Percentiles rank a stretch among this genome's conserved stretches.
These are phyloP conservation scores for Acanthamoeba sp. DNA, from an alignment of 208 protist species.

Conservation along the genomic window DNA sequence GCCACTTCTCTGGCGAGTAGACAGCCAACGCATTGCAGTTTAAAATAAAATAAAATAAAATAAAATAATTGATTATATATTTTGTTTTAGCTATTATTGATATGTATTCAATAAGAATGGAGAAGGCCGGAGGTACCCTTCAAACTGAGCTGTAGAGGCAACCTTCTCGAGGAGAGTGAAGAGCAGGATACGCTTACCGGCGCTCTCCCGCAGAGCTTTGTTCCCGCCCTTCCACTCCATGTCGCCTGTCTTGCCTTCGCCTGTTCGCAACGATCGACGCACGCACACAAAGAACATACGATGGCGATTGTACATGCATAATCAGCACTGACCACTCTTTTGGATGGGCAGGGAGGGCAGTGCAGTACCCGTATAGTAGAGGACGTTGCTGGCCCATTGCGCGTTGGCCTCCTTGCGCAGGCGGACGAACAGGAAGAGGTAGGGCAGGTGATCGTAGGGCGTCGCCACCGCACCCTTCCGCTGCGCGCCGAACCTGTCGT, in stretches of 20 bases:
- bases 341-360: too few relatives aligned
- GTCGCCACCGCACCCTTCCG: not conserved
- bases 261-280: too few relatives aligned
- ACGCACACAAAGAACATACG: not conserved
- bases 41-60: too few relatives aligned
- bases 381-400: not conserved
- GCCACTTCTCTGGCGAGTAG: not conserved
- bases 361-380: constrained; percentile 11
- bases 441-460: not conserved
- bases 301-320: too few relatives aligned
- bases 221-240: constrained; percentile 38
- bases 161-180: not conserved
- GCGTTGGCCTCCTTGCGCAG: constrained; percentile 4
- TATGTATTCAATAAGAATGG: too few relatives aligned
- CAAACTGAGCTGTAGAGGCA: not conserved
- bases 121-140: not conserved
- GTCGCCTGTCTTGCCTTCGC: constrained; percentile 19
- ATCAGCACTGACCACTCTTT: too few relatives aligned
- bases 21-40: not conserved
- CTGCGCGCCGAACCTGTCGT: not conserved
- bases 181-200: not conserved
- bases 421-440: not conserved
- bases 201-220: not conserved
- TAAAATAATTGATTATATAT: too few relatives aligned
- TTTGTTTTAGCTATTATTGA: too few relatives aligned